Evolutionary conservation across 139 green algal genomes (phyloP), one percentile per base, ranked within the genome.

Genomic region (Pedinophyceae sp.): DNA sequence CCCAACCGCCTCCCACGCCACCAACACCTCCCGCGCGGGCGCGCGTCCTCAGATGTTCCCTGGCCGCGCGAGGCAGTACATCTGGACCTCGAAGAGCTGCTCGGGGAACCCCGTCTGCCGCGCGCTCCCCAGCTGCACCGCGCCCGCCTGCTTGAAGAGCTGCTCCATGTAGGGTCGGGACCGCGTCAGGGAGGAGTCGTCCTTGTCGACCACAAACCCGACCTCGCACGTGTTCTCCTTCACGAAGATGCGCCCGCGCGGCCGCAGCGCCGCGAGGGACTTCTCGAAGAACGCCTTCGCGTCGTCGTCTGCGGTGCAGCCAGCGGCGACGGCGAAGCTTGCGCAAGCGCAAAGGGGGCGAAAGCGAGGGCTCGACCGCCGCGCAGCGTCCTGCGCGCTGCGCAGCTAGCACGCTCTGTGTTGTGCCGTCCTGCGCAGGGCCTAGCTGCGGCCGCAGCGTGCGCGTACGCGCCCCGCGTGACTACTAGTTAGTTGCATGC

Each of bases 211-310:
- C 0, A 94, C 62, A 54, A 96, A 95, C 19, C 84, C 83, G 10
- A 77, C 49, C 17, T 68, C 60, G 48, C 54, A 72, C 23, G 93
- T 85, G 68, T 97, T 97, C 66, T 97, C 89, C 62, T 97, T 97
- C 10, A 84, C 64, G 47, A 97, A 73, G 10, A 97, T 75, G 15
- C 93, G 54, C 38, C 89, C 89, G n/a, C 73, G 85, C 0, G 71
- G 68, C 28, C 78, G 77, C 18, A 94, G 65, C 1, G 69, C 74
- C 5, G 47, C 50, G 1, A 54, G 60, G 45, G 67, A 86, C 4
- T 80, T 65, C 7, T 70, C 27, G 18, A 95, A 78, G 52, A 95
- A 81, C 1, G 55, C 54, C 4, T 90, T 27, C 18, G 80, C 74
- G 57, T 95, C 87, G 27, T 75, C 75, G 74, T 10, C n/a, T 13